phyloP scores from a whole-genome alignment of 345 rosid genomes.

The Firmiana major region DNA sequence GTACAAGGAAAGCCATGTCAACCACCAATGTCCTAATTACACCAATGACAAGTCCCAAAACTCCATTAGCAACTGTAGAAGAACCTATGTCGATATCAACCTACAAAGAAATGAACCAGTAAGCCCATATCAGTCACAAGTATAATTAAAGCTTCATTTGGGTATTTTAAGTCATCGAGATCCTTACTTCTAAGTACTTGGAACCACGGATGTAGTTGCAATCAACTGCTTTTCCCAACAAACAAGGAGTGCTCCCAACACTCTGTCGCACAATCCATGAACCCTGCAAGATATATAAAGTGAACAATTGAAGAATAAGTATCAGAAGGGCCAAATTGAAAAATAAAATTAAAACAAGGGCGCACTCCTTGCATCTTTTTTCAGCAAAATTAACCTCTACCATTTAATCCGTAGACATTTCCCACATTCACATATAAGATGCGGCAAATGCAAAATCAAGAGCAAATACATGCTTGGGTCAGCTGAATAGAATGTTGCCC shows the following conservation, averaged over 20 bases:
- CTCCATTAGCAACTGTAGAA: constrained; percentile 98
- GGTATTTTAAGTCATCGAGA: background rate
- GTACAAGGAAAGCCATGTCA: constrained; percentile 99
- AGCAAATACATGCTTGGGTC: background rate
- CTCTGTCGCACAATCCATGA: constrained; percentile 99
- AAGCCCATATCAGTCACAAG: no score
- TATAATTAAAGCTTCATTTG: no score
- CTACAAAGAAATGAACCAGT: no score
- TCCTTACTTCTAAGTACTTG: constrained; percentile 72
- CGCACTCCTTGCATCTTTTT: background rate
- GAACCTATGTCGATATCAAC: constrained; percentile 79
- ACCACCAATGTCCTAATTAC: constrained; percentile 86
- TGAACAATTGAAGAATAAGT: no score
- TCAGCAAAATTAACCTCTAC: background rate
- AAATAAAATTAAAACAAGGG: no score
- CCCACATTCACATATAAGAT: background rate
- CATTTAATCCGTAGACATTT: background rate
- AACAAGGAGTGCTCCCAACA: constrained; percentile 97
- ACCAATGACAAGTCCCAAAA: constrained; percentile 94
- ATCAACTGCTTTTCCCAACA: constrained; percentile 94
- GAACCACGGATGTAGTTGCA: constrained; percentile 87
- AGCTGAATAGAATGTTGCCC: background rate
- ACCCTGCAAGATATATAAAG: constrained; percentile 48
- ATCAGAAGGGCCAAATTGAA: no score
- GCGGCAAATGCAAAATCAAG: background rate